phyloP scores from a whole-genome alignment of 805 yeast genomes.

The Lipomyces japonicus region DNA sequence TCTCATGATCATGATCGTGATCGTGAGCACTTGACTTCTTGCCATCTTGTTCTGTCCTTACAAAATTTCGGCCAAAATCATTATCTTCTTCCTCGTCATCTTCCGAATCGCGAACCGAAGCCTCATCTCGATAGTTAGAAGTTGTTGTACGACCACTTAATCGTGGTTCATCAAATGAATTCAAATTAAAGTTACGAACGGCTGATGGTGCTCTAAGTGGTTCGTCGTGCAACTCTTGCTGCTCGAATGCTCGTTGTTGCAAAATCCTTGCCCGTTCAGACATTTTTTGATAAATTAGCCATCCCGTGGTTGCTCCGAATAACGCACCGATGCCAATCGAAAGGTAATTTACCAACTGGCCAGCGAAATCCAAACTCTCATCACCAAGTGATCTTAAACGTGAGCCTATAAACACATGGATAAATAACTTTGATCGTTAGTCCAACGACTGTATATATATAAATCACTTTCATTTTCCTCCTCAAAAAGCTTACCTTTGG shows the following conservation, averaged over 20 bases:
- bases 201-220: constrained; percentile 12
- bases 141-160: too few species aligned
- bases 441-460: background rate
- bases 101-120: too few species aligned
- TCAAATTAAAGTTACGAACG: too few species aligned
- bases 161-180: too few species aligned
- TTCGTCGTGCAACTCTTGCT: constrained; percentile 8
- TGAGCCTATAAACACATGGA: constrained; percentile 28
- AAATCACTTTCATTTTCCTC: too few species aligned
- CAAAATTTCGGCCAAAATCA: too few species aligned
- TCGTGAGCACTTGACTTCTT: too few species aligned
- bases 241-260: constrained; percentile 8
- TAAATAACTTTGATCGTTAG: constrained; percentile 11
- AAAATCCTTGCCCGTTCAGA: constrained; percentile 16
- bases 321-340: constrained; percentile 16
- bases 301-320: constrained; percentile 23
- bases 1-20: too few species aligned
- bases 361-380: constrained; percentile 12
- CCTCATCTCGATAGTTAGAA: too few species aligned
- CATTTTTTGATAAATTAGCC: constrained; percentile 23
- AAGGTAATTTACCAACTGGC: constrained; percentile 17
- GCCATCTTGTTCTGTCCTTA: too few species aligned
- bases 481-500: constrained; percentile 47
- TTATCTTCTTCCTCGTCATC: too few species aligned
- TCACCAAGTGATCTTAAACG: constrained; percentile 23